Percentiles rank a stretch among this genome's conserved stretches.
phyloP scores from a whole-genome alignment of 1,284 basidiomycete species.

The Cryptococcus depauperatus region DNA sequence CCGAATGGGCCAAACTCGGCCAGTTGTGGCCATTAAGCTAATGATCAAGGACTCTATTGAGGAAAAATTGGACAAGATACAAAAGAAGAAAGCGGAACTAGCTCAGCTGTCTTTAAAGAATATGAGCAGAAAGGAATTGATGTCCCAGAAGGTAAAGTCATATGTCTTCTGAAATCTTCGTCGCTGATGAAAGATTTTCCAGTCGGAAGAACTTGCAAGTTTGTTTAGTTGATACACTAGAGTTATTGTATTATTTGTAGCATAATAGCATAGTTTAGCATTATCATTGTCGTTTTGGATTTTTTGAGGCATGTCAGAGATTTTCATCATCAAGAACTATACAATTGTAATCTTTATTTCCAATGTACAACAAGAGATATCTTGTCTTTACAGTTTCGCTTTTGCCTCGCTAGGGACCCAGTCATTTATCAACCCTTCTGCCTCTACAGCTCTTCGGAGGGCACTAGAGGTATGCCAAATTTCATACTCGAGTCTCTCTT shows the following conservation, averaged over 20 bases:
- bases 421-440: slow-evolving; percentile 45
- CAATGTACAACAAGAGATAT: neutral
- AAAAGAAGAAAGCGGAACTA: slow-evolving; percentile 86
- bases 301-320: too few species aligned
- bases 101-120: slow-evolving; percentile 79
- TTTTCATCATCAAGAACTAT: too few species aligned
- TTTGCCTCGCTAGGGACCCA: slow-evolving; percentile 21
- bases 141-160: slow-evolving; percentile 61
- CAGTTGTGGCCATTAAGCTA: slow-evolving; percentile 82
- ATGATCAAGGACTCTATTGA: slow-evolving; percentile 94
- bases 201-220: slow-evolving; percentile 49
- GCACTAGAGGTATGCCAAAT: slow-evolving; percentile 17
- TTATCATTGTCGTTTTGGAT: neutral
- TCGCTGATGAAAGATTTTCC: slow-evolving; percentile 10
- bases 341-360: too few species aligned
- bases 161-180: neutral
- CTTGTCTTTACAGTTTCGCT: slow-evolving; percentile 13
- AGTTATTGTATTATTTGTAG: neutral
- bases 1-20: slow-evolving; percentile 82
- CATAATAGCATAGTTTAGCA: neutral
- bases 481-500: slow-evolving; percentile 56
- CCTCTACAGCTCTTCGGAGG: slow-evolving; percentile 51
- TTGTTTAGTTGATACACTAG: slow-evolving; percentile 25
- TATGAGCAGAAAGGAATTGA: slow-evolving; percentile 71
- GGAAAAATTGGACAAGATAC: slow-evolving; percentile 75